Evolutionary conservation across 2,329 filamentous ascomycete genomes (phyloP).

Genomic region (Parastagonospora avenae): DNA sequence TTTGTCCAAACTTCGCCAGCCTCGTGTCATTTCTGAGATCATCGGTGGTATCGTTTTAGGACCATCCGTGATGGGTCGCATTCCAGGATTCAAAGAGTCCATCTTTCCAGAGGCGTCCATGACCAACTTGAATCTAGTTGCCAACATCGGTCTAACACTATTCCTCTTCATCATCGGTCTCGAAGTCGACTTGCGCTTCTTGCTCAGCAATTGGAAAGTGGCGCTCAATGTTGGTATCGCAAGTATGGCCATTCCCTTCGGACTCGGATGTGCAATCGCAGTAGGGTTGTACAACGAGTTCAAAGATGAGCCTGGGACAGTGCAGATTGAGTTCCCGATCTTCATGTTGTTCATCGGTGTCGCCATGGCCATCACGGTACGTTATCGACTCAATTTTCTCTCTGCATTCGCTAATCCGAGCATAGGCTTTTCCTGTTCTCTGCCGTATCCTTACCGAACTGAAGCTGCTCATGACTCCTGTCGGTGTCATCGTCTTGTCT

Average conservation of each 20-base stretch:
- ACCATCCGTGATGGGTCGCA: conserved; percentile 85
- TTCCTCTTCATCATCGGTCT: conserved; percentile 88
- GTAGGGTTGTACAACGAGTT: conserved; percentile 82
- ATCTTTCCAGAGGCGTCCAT: conserved; percentile 81
- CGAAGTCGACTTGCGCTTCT: conserved; percentile 80
- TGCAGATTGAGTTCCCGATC: conserved; percentile 65
- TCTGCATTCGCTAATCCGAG: conserved; percentile 7
- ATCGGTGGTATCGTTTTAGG: conserved; percentile 84
- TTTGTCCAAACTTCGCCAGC: conserved; percentile 76
- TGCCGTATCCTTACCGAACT: conserved; percentile 93
- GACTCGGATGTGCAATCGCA: conserved; percentile 77
- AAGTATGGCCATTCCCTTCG: conserved; percentile 84
- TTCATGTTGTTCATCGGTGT: conserved; percentile 86
- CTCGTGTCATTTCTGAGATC: conserved; percentile 83
- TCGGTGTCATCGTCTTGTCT: conserved; percentile 86
- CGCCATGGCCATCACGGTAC: conserved; percentile 85
- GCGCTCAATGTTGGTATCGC: conserved; percentile 77
- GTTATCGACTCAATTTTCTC: conserved; percentile 13
- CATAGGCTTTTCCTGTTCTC: conserved; percentile 79
- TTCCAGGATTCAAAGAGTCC: conserved; percentile 74
- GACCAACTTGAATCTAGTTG: conserved; percentile 75
- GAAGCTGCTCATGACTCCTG: conserved; percentile 79
- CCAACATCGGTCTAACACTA: conserved; percentile 81
- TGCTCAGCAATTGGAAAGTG: conserved; percentile 79
- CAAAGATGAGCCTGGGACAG: conserved; percentile 58